A percentile compares a stretch with the other conserved stretches of the same genome.
These are phyloP conservation scores for Bisporella sp. DNA, from an alignment of 2,329 filamentous ascomycete species.

Conservation along the genomic window DNA sequence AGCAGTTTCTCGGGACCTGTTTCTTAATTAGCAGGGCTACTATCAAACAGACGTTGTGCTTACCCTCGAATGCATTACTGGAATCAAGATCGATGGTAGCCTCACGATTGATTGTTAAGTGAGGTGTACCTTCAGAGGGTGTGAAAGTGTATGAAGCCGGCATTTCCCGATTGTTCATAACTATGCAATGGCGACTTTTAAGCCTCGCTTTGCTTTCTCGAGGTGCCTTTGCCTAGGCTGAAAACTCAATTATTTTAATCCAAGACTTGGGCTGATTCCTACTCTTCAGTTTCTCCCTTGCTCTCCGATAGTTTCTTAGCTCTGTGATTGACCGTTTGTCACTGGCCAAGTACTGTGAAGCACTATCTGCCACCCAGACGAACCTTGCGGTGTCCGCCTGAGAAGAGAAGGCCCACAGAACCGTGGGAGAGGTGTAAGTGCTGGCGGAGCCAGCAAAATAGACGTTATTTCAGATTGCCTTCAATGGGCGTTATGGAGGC, in stretches of 20 bases:
- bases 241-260: no score
- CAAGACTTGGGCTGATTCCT: no score
- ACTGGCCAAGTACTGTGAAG: slow-evolving; percentile 60
- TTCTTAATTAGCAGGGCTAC: slow-evolving; percentile 17
- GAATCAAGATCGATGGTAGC: slow-evolving; percentile 90
- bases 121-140: slow-evolving; percentile 74
- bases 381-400: slow-evolving; percentile 89
- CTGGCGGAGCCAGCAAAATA: slow-evolving; percentile 69
- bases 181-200: slow-evolving; percentile 30
- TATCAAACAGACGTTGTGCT: slow-evolving; percentile 13
- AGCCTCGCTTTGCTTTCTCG: no score
- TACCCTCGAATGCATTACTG: slow-evolving; percentile 91
- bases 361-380: slow-evolving; percentile 97
- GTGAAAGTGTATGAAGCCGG: slow-evolving; percentile 78
- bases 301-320: no score
- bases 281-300: no score
- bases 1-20: slow-evolving; percentile 90
- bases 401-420: slow-evolving; percentile 95
- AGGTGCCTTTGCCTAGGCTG: no score
- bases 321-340: no score
- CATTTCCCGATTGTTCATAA: slow-evolving; percentile 81
- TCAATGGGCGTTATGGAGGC: slow-evolving; percentile 81
- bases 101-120: slow-evolving; percentile 94
- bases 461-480: slow-evolving; percentile 47
- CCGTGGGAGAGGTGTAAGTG: slow-evolving; percentile 53